Conservation (phyloP, 345 rosid species). For the Gossypium thurberi region DNA sequence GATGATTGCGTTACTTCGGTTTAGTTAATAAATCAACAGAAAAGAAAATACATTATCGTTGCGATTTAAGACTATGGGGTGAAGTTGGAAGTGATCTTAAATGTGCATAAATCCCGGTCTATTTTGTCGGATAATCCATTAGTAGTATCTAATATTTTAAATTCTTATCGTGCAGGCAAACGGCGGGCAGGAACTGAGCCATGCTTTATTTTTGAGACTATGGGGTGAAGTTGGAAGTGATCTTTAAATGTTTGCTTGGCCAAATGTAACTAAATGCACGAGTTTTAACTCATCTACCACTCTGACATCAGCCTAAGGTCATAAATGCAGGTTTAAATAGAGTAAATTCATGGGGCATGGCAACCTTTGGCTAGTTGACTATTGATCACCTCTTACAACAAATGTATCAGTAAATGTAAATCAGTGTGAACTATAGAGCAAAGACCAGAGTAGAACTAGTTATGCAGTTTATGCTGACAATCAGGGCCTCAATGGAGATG, state of each 20-base stretch:
- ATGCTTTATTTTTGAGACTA: no score
- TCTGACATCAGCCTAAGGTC: constrained; percentile 33
- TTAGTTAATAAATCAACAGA: no score
- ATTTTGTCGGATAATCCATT: no score
- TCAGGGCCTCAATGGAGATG: constrained; percentile 30
- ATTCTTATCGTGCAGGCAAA: no score
- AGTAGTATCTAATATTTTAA: no score
- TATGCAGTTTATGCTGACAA: not conserved
- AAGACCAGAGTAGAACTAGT: not conserved
- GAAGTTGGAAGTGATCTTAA: no score
- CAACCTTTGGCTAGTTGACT: not conserved
- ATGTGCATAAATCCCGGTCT: no score
- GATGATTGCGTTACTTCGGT: no score
- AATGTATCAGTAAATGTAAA: not conserved
- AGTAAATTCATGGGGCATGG: constrained; percentile 3
- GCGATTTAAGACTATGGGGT: no score
- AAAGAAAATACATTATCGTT: no score
- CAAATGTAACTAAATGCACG: not conserved
- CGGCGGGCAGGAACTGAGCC: no score
- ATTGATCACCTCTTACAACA: not conserved
- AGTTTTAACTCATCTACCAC: constrained; percentile 7
- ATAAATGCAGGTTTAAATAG: constrained; percentile 36
- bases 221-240: not conserved
- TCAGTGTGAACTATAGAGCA: not conserved
- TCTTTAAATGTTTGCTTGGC: constrained; percentile 1